Base-by-base conservation (phyloP, 441 rosid genomes). In the Theobroma grandiflorum region DNA sequence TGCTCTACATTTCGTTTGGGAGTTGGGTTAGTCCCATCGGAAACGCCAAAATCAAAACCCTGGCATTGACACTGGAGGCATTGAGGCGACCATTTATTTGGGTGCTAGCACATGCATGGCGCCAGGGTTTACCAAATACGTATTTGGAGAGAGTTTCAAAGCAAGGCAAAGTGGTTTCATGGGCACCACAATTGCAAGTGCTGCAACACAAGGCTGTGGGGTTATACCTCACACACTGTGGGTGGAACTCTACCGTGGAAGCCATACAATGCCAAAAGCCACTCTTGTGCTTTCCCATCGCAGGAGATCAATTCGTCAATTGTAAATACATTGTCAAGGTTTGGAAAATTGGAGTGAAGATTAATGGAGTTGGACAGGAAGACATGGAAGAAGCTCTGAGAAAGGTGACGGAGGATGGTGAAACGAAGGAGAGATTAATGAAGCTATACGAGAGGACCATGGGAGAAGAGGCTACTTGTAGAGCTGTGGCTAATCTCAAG, bases 21-120 rank as follows among this genome's bases (percentile, higher is more conserved):
- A 95, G 97, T 43, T 94, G 98, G 98, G 96, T 95, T 5, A 85
- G 91, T 52, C 96, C 98, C 1, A 84, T 92, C 3, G 92, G 90
- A 75, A 92, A 88, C 2, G 82, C 80, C 22, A 94, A 90, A 50
- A 81, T 95, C 37, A 76, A 53, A 59, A 75, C 31, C 49, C 82
- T 95, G 0, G 95, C 97, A 0, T 22, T 84, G 50, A 80, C 97
- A 0, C 85, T 95, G 12, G 94, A 93, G 67, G 81, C 87, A 0
- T 70, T 87, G 2, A 82, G 74, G 3, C 83, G 81, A 45, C 92
- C 94, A 18, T 94, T 95, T 72, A 65, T 94, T 2, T 94, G 97
- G 98, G 96, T 88, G 0, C 59, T 91, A 7, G 81, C 88, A 12
- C 74, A 45, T 2, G 38, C 79, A 0, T 95, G 98, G 98, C 86